Evolutionary conservation across 2,329 filamentous ascomycete species (phyloP), one percentile per base, ranked within the genome.

Genomic region (Ceratocystis cubensis): DNA sequence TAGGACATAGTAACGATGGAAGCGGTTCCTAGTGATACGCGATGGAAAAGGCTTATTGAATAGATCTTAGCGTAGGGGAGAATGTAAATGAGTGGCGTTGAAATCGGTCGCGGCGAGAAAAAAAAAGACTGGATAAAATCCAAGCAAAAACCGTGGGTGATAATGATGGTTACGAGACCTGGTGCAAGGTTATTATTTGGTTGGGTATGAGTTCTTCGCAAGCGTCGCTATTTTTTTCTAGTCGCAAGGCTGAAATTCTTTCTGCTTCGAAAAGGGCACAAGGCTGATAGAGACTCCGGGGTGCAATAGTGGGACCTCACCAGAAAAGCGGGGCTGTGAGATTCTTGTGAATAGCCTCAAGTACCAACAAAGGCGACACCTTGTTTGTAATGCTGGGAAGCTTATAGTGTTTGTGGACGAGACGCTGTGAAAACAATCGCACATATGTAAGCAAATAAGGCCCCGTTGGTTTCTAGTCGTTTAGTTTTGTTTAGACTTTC

Each of bases 1-100:
- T 84, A 85, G 20, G 82, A 77, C 82, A 85, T 85, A 68, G 56
- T 72, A 25, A 25, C 5, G 57, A 50, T 56, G 33, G 7, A 10
- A 25, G 13, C 10, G 25, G 3, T 20, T n/a, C 28, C 44, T 57
- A 5, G 45, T 3, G n/a, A 63, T 15, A 45, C 17, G 61, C 44
- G 44, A 48, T 7, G 28, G 20, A 28, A 50, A 50, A n/a, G 10
- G 46, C 2, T 30, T 7, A 28, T 20, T 50, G 28, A 30, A 20
- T n/a, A 17, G 28, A 25, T 17, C 10, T n/a, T 33, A 25, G 28
- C 28, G 22, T 25, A 53, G 48, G 8, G 22, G 22, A 22, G 6
- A 37, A 59, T 37, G 28, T 30, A 25, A n/a, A n/a, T 17, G 28
- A 59, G 4, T 30, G 20, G 56, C 3, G 25, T 2, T 15, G 6